phyloP scores from a whole-genome alignment of 2,329 filamentous ascomycete genomes.

The Ophiostoma novo-ulmi region DNA sequence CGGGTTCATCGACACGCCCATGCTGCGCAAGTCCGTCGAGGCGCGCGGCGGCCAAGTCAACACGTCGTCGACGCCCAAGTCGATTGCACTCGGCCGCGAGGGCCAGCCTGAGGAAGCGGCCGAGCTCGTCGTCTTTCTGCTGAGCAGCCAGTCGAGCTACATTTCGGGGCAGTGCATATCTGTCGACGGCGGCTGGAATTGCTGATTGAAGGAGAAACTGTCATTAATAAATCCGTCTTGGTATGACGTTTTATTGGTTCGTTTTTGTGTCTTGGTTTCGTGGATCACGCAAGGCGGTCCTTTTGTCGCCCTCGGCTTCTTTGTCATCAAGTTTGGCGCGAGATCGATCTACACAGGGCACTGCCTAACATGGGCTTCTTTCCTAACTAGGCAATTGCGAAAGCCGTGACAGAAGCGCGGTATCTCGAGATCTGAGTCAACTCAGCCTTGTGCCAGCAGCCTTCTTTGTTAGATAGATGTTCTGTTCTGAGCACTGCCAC shows the following conservation, averaged over 20 bases:
- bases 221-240: too few relatives aligned
- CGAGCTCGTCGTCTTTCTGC: constrained; percentile 41
- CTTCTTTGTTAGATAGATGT: neutral
- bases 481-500: too few relatives aligned
- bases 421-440: neutral
- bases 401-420: neutral
- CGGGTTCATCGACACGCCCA: constrained; percentile 25
- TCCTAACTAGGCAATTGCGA: constrained; percentile 9
- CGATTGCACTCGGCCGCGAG: constrained; percentile 33
- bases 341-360: neutral
- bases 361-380: constrained; percentile 12
- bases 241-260: neutral
- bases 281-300: neutral
- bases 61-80: constrained; percentile 36
- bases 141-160: constrained; percentile 28
- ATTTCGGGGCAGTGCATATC: constrained; percentile 24
- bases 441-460: neutral
- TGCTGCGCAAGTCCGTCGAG: constrained; percentile 19
- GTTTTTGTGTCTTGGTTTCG: neutral
- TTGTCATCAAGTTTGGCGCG: neutral
- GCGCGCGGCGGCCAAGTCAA: constrained; percentile 26
- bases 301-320: neutral
- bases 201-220: neutral
- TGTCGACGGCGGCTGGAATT: constrained; percentile 25
- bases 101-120: constrained; percentile 49